Percentiles rank a stretch among this genome's conserved stretches.
Conservation (phyloP, 768 basidiomycete species). For the Collybia sordida region DNA sequence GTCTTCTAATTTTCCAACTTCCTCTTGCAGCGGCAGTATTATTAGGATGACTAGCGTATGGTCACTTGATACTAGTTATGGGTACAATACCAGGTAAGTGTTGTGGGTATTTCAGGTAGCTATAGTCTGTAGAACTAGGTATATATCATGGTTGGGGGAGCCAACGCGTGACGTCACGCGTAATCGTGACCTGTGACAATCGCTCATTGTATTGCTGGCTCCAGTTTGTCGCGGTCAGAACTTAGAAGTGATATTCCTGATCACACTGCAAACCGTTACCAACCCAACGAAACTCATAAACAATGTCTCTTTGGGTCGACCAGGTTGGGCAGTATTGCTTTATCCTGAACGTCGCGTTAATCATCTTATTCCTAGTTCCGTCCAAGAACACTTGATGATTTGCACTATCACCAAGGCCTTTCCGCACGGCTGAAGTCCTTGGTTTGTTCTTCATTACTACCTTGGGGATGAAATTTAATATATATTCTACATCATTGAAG, state of each 20-base stretch:
- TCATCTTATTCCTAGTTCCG: constrained; percentile 59
- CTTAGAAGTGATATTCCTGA: too few relatives aligned
- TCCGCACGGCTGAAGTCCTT: constrained; percentile 79
- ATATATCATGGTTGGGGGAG: neutral
- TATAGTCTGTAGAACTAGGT: too few relatives aligned
- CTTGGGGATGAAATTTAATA: neutral
- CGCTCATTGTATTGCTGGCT: neutral
- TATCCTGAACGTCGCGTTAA: neutral
- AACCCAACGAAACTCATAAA: neutral
- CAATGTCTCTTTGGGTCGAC: constrained; percentile 74
- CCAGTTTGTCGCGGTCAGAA: neutral
- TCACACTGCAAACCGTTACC: neutral
- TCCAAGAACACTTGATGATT: constrained; percentile 77
- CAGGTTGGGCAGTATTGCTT: constrained; percentile 33
- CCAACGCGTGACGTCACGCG: constrained; percentile 18
- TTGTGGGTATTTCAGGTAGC: too few relatives aligned
- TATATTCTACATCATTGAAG: constrained; percentile 35
- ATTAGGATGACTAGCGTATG: too few relatives aligned
- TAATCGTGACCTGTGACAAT: constrained; percentile 4
- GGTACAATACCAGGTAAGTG: neutral
- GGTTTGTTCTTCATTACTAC: constrained; percentile 35
- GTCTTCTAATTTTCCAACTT: too few relatives aligned
- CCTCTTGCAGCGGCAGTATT: too few relatives aligned
- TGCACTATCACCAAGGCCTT: constrained; percentile 86
- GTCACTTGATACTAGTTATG: too few relatives aligned